Base-by-base conservation (phyloP, 768 basidiomycete genomes). In the Xerocomus spinulosus region DNA sequence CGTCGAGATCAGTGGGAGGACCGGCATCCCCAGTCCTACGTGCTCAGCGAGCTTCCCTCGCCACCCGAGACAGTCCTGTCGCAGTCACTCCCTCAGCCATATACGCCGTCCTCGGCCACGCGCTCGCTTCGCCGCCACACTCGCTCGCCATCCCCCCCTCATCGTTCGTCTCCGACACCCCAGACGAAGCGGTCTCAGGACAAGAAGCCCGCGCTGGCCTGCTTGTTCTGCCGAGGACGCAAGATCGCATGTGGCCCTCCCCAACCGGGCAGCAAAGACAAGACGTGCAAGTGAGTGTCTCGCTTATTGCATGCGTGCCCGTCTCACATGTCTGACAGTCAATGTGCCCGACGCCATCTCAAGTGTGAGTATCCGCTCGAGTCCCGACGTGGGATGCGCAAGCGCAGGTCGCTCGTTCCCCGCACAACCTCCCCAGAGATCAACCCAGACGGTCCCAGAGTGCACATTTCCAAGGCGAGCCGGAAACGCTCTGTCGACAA, bases 181-280 rank as follows among this genome's bases (percentile, higher is more conserved):
- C 60, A 57, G 21, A 7, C 42, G 0, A 67, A 65, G 37, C 57
- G 68, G 45, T 28, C 55, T 3, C 35, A 65, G 21, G 68, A 70
- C 44, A 80, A 78, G 68, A 83, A 83, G 52, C 82, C 82, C 14
- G 73, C 77, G 3, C 68, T 83, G 2, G 82, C 82, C 1, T 83
- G 82, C 52, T 67, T 81, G 6, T 84, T 84, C 57, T 84, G 82
- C 58, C 72, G 82, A 33, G 81, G 80, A 5, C 71, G 82, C 34
- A 84, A 84, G 67, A 85, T 85, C 42, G 83, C 83, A 9, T 85
- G 83, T 50, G 82, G 83, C 0, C 76, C 81, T 10, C 79, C 81
- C 3, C 55, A 71, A 12, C 72, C 76, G 1, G 77, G 74, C 9
- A 79, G 76, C 52, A 68, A 69, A 41, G 78, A 80, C 52, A 73